These are phyloP conservation scores for Coleophoma crateriformis DNA, from an alignment of 2,329 filamentous ascomycete species.

Conservation along the genomic window DNA sequence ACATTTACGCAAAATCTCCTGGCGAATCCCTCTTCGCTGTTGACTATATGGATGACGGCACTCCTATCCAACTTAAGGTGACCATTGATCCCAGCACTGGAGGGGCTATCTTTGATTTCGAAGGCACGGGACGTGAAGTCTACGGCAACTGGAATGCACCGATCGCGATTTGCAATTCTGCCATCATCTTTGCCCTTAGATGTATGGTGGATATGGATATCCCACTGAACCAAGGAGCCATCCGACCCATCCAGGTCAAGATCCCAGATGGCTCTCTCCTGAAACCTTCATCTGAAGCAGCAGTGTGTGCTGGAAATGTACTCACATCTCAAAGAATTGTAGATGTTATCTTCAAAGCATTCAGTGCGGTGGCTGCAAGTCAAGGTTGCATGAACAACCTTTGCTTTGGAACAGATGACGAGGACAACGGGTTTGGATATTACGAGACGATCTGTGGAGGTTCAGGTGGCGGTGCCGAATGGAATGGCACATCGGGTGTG, in stretches of 20 bases:
- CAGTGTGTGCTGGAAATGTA: conserved; percentile 77
- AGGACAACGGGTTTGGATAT: conserved; percentile 70
- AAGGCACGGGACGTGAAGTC: conserved; percentile 69
- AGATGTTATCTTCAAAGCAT: conserved; percentile 73
- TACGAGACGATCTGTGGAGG: conserved; percentile 80
- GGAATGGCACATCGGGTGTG: conserved; percentile 67
- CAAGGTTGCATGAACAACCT: conserved; percentile 80
- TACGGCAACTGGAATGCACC: conserved; percentile 74
- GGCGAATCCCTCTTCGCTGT: conserved; percentile 61
- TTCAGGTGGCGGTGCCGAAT: conserved; percentile 63
- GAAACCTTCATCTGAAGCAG: conserved; percentile 65
- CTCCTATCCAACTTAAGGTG: conserved; percentile 65
- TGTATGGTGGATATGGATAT: conserved; percentile 75
- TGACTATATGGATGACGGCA: conserved; percentile 85
- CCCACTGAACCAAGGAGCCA: conserved; percentile 78
- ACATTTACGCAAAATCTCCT: conserved; percentile 57
- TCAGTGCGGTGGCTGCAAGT: conserved; percentile 67
- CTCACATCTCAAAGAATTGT: conserved; percentile 73
- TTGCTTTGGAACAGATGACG: conserved; percentile 64
- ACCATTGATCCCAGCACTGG: conserved; percentile 66
- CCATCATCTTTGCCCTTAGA: conserved; percentile 77
- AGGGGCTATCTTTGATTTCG: conserved; percentile 70
- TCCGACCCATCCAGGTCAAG: conserved; percentile 64
- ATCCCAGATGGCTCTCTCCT: conserved; percentile 68
- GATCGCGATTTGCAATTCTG: conserved; percentile 71